Percentiles rank a stretch among this genome's conserved stretches.
Evolutionary conservation across 192 early-diverging fungal species (phyloP).

Genomic region (Obelidium mucronatum): DNA sequence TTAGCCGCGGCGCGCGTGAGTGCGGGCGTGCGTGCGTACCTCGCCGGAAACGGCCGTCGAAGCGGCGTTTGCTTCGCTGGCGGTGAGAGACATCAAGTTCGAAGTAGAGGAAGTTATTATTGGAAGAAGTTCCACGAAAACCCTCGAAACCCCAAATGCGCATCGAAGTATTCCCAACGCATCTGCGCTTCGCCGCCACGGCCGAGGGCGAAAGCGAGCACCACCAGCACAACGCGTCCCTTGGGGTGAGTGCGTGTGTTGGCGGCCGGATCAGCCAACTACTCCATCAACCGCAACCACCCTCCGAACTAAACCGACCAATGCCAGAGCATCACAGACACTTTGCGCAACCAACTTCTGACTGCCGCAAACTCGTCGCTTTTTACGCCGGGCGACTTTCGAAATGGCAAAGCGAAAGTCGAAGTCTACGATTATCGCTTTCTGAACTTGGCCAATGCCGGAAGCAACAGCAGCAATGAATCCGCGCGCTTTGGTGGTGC

Average conservation of each 20-base stretch:
- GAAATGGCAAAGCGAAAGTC: background rate
- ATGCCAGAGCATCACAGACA: constrained; percentile 6
- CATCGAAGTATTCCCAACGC: constrained; percentile 27
- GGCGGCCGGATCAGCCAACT: background rate
- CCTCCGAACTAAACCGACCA: background rate
- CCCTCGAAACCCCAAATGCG: too few species aligned
- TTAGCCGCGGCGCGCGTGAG: too few species aligned
- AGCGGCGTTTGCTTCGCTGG: background rate
- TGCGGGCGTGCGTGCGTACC: too few species aligned
- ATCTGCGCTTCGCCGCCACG: constrained; percentile 11
- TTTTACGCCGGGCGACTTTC: constrained; percentile 18
- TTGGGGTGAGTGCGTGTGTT: background rate
- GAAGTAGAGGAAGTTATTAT: too few species aligned
- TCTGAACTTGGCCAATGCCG: background rate
- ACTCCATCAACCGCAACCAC: too few species aligned
- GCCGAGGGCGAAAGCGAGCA: background rate
- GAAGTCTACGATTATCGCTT: constrained; percentile 10
- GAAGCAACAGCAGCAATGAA: background rate
- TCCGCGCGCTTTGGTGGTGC: background rate
- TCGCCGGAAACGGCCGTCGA: background rate
- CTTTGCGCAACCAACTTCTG: constrained; percentile 16
- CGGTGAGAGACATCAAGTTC: background rate
- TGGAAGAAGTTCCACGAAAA: too few species aligned
- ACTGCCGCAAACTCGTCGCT: constrained; percentile 3
- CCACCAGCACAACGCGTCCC: constrained; percentile 33